These are phyloP conservation scores for Heterobasidion occidentale DNA, from an alignment of 1,284 basidiomycete genomes.

Conservation along the genomic window DNA sequence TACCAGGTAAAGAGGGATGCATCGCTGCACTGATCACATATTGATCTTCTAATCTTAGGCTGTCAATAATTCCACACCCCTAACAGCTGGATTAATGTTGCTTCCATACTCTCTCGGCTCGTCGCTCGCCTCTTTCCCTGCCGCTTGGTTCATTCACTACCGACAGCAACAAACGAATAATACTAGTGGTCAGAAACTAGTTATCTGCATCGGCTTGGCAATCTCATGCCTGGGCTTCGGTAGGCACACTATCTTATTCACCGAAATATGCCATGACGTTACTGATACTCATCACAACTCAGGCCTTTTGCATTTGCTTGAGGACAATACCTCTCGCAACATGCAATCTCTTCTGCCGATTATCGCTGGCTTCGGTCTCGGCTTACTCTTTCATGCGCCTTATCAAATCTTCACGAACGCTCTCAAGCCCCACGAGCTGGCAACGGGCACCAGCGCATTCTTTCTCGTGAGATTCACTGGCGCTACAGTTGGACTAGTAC, in stretches of 20 bases:
- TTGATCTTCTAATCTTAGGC: slow-evolving; percentile 33
- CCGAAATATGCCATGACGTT: not conserved
- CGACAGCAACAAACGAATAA: slow-evolving; percentile 48
- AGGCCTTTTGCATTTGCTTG: slow-evolving; percentile 61
- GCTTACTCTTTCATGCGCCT: slow-evolving; percentile 76
- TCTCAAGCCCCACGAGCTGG: slow-evolving; percentile 54
- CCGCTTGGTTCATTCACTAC: slow-evolving; percentile 66
- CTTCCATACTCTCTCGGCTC: slow-evolving; percentile 77
- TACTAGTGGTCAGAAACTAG: slow-evolving; percentile 54
- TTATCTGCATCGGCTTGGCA: slow-evolving; percentile 54
- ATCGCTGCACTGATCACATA: slow-evolving; percentile 1
- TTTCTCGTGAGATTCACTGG: slow-evolving; percentile 80
- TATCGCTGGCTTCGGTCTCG: slow-evolving; percentile 68
- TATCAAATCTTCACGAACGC: slow-evolving; percentile 68
- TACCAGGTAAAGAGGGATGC: slow-evolving; percentile 47
- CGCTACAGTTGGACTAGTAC: slow-evolving; percentile 68
- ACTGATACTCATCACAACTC: slow-evolving; percentile 4
- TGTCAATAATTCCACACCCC: slow-evolving; percentile 54
- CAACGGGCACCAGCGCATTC: slow-evolving; percentile 75
- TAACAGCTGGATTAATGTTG: slow-evolving; percentile 63
- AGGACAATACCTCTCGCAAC: slow-evolving; percentile 36
- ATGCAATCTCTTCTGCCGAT: slow-evolving; percentile 51
- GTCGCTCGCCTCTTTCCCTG: slow-evolving; percentile 72
- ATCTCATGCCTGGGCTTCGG: slow-evolving; percentile 66
- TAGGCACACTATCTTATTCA: slow-evolving; percentile 23